phyloP scores from a whole-genome alignment of 23 red algal genomes.

The Gracilaria vermiculophylla region DNA sequence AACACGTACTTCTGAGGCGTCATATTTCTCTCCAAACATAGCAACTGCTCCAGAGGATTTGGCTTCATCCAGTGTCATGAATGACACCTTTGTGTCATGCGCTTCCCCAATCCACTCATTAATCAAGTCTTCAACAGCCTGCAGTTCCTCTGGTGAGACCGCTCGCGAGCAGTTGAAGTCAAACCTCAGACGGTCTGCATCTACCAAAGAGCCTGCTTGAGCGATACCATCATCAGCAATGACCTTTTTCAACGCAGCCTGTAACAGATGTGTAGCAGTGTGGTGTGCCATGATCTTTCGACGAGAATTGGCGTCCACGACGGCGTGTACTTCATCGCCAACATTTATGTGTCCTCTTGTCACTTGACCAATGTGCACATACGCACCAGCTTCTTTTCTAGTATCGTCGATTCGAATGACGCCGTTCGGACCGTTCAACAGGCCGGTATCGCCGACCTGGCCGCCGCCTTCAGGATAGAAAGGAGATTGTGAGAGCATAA shows the following conservation, averaged over 20 bases:
- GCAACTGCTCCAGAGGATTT: constrained; percentile 84
- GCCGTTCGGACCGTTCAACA: constrained; percentile 34
- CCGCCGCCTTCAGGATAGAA: constrained; percentile 98
- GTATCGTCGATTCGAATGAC: constrained; percentile 70
- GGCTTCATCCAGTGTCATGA: constrained; percentile 77
- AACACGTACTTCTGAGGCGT: constrained; percentile 79
- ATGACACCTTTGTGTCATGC: constrained; percentile 49
- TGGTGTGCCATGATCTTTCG: constrained; percentile 84
- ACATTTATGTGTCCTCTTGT: constrained; percentile 25
- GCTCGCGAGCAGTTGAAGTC: constrained; percentile 84
- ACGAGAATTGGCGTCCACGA: constrained; percentile 60
- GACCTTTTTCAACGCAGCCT: constrained; percentile 77
- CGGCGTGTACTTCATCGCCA: constrained; percentile 68
- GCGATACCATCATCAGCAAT: constrained; percentile 67
- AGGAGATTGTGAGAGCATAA: constrained; percentile 73
- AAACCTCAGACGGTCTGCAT: constrained; percentile 90
- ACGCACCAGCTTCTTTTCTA: constrained; percentile 61
- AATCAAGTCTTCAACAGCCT: constrained; percentile 64
- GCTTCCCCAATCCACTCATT: constrained; percentile 86
- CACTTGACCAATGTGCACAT: constrained; percentile 74
- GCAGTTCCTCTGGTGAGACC: constrained; percentile 66
- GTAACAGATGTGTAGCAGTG: constrained; percentile 93
- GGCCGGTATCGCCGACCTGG: constrained; percentile 84
- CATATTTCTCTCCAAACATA: constrained; percentile 98
- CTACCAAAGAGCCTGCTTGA: constrained; percentile 91